Evolutionary conservation across 2,329 filamentous ascomycete species (phyloP), one percentile per base, ranked within the genome.

Genomic region (Pyricularia grisea): DNA sequence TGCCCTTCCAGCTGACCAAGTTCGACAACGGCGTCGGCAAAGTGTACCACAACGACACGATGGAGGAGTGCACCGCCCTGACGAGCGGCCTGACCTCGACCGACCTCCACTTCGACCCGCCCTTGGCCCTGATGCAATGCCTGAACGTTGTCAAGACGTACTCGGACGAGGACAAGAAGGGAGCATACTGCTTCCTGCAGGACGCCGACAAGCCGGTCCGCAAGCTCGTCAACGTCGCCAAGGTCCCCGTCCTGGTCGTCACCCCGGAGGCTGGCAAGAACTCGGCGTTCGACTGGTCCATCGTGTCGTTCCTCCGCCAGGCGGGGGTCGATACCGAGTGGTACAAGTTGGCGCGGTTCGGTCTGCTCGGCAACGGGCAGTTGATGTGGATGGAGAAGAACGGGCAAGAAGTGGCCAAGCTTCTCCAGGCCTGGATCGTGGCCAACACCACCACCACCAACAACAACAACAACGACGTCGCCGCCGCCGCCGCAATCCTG

Each of bases 191-290:
- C 69, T 72, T 68, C 67, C 66, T 73, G 63, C 73, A 74, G 68
- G 63, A 70, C 25, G 64, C 58, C 5, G 30, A 69, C 36, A 55
- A 66, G 28, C 65, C 69, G 4, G 70, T 73, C 9, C 80, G 81
- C 25, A 76, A 81, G 71, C 76, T 90, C 17, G 74, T 75, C 6
- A 83, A 87, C 36, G 74, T 90, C 9, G 73, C 75, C 2, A 77
- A 78, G 20, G 78, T 87, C 6, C 82, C 81, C 0, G 81, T 84
- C 5, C 75, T 85, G 1, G 71, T 88, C 20, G 73, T 87, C 30
- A 87, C 85, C 0, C 78, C 78, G 0, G 82, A 87, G 69, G 82
- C 86, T 3, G 84, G 83, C 67, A 81, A 80, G n/a, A 87, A 88
- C 74, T 77, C 78, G 2, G 74, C 77, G 11, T 88, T 84, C 70